A percentile compares a stretch with the other conserved stretches of the same genome.
phyloP scores from a whole-genome alignment of 179 eudicot species.

The Beta macrorhiza region DNA sequence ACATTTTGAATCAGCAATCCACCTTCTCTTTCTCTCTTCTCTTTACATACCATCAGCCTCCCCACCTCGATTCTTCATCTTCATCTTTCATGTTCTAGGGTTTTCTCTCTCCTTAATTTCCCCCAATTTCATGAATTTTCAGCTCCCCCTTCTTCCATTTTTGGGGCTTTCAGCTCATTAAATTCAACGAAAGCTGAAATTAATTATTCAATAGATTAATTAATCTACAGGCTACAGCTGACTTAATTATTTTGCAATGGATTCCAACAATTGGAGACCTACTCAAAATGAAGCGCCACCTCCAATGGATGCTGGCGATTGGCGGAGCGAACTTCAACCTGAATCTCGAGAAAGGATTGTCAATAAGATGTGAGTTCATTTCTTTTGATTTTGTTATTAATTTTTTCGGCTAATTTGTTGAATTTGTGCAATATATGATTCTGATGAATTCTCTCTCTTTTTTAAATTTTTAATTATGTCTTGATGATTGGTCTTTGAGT shows the following conservation, averaged over 20 bases:
- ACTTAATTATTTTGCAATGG: conserved; percentile 4
- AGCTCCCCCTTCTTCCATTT: neutral
- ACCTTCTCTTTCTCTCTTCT: neutral
- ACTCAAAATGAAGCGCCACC: conserved; percentile 14
- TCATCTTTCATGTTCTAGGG: conserved; percentile 4
- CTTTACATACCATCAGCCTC: neutral
- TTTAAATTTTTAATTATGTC: no score
- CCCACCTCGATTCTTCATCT: neutral
- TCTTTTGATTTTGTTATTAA: neutral
- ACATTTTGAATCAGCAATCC: neutral
- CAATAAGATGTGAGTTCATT: conserved; percentile 34
- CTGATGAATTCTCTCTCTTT: neutral
- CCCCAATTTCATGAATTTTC: neutral
- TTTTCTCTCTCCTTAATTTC: neutral
- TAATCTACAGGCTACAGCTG: neutral
- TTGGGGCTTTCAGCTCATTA: conserved; percentile 5
- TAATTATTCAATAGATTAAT: neutral
- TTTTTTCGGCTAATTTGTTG: neutral
- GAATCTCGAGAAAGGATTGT: conserved; percentile 41
- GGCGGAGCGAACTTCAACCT: conserved; percentile 34
- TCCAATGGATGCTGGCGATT: conserved; percentile 30
- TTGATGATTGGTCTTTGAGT: no score
- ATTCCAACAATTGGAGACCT: conserved; percentile 27
- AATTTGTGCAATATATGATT: neutral
- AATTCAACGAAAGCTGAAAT: neutral